Conservation (phyloP, 257 asterid species). For the Lantana camara region DNA sequence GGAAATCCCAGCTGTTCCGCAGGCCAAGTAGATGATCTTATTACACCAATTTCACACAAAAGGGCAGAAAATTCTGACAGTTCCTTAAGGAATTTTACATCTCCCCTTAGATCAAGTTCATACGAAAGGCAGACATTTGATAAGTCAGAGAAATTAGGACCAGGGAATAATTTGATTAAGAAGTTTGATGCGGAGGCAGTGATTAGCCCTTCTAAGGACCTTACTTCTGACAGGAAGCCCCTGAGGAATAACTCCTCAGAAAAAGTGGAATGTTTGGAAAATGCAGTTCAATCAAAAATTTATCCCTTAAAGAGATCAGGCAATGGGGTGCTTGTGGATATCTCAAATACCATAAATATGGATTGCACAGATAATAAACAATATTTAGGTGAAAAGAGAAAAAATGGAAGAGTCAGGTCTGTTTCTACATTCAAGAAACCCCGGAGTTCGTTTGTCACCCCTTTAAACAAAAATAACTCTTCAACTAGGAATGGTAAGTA, state of each 20-base stretch:
- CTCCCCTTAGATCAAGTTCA: constrained; percentile 59
- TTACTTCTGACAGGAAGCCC: constrained; percentile 34
- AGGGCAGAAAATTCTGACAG: constrained; percentile 33
- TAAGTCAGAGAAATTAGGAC: constrained; percentile 43
- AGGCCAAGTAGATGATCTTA: constrained; percentile 40
- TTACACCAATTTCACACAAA: constrained; percentile 51
- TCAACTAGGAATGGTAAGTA: constrained; percentile 57
- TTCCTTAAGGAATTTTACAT: constrained; percentile 55
- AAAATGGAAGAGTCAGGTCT: constrained; percentile 46
- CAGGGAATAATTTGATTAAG: constrained; percentile 76
- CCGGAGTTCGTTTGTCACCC: constrained; percentile 68
- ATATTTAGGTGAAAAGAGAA: constrained; percentile 61
- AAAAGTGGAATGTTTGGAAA: constrained; percentile 34
- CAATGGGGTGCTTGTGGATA: constrained; percentile 59
- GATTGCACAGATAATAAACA: constrained; percentile 39
- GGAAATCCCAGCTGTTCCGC: constrained; percentile 34
- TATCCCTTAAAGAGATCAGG: constrained; percentile 45
- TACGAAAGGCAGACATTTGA: constrained; percentile 38
- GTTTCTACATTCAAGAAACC: constrained; percentile 93
- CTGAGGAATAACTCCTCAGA: constrained; percentile 29
- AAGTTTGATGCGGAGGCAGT: constrained; percentile 86
- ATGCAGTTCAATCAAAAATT: constrained; percentile 31
- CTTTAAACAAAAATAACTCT: constrained; percentile 49
- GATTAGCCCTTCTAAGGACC: constrained; percentile 36
- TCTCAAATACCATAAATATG: constrained; percentile 55